phyloP scores from a whole-genome alignment of 306 rosid species.

The Heteromeles arbutifolia region DNA sequence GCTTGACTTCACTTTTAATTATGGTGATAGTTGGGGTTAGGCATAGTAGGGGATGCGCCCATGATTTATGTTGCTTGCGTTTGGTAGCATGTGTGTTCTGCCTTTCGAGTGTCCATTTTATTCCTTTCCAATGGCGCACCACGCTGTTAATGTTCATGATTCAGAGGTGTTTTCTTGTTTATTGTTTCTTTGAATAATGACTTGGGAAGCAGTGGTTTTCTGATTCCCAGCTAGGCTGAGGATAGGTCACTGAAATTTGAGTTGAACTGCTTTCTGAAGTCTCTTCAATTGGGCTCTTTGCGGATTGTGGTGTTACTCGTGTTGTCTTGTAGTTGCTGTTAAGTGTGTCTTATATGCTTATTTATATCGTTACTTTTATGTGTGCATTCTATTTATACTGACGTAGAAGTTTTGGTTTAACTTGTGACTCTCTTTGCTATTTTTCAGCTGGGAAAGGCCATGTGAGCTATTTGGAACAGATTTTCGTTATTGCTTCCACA shows the following conservation, averaged over 20 bases:
- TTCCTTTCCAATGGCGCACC: background rate
- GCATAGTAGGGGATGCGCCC: background rate
- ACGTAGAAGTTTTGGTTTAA: constrained; percentile 1
- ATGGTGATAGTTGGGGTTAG: background rate
- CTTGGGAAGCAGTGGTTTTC: background rate
- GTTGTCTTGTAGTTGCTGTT: background rate
- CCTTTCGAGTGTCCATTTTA: too few relatives aligned
- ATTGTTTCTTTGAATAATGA: background rate
- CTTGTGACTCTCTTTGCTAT: constrained; percentile 9
- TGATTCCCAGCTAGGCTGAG: background rate
- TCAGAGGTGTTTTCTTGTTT: background rate
- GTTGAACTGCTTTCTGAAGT: background rate
- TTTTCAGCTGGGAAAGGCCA: constrained; percentile 60
- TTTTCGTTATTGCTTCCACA: constrained; percentile 15
- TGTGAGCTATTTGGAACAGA: constrained; percentile 42
- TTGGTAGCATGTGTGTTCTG: background rate
- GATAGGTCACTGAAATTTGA: background rate
- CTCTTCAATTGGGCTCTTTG: background rate
- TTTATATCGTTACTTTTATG: background rate
- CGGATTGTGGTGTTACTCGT: background rate
- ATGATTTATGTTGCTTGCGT: background rate
- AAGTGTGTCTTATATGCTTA: background rate
- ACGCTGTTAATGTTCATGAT: background rate
- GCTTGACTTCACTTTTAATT: background rate
- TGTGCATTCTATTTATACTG: background rate